Evolutionary conservation across 2,329 filamentous ascomycete genomes (phyloP).

Genomic region (Byssothecium circinans): DNA sequence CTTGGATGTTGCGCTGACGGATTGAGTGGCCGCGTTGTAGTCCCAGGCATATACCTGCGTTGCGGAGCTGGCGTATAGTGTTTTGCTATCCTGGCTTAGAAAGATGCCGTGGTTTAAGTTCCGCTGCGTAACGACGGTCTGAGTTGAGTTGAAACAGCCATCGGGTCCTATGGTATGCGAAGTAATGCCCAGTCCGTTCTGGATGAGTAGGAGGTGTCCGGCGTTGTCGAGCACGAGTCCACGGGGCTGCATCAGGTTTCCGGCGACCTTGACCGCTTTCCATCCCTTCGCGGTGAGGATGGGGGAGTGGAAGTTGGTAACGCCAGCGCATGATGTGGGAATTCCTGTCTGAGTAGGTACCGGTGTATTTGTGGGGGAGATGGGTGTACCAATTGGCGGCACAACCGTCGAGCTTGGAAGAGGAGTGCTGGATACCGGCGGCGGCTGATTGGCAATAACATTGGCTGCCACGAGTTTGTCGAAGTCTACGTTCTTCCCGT

Average conservation of each 20-base stretch:
- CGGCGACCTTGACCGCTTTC: slow-evolving; percentile 44
- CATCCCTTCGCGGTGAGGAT: slow-evolving; percentile 25
- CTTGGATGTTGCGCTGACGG: slow-evolving; percentile 33
- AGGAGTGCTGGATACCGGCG: slow-evolving; percentile 7
- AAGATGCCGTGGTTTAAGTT: slow-evolving; percentile 36
- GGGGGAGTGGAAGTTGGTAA: slow-evolving; percentile 20
- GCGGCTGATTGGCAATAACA: slow-evolving; percentile 18
- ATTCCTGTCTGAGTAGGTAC: slow-evolving; percentile 21
- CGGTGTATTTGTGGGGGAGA: slow-evolving; percentile 11
- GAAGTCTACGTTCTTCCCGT: slow-evolving; percentile 29
- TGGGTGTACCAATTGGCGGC: slow-evolving; percentile 10
- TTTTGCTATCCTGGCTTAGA: slow-evolving; percentile 32
- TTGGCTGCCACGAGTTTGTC: slow-evolving; percentile 28
- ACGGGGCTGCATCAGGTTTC: slow-evolving; percentile 43
- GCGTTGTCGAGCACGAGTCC: slow-evolving; percentile 44
- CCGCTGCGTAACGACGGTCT: slow-evolving; percentile 23
- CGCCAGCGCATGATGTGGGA: slow-evolving; percentile 23
- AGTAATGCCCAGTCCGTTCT: slow-evolving; percentile 43
- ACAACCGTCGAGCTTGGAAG: slow-evolving; percentile 9
- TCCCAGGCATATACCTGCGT: slow-evolving; percentile 28
- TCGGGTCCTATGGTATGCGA: slow-evolving; percentile 43
- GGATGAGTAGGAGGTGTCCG: slow-evolving; percentile 47
- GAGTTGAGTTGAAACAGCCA: slow-evolving; percentile 29
- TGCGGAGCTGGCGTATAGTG: slow-evolving; percentile 32
- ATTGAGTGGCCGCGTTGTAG: slow-evolving; percentile 27